Evolutionary conservation across 2,329 filamentous ascomycete species (phyloP).

Genomic region (Botrytis fabae): DNA sequence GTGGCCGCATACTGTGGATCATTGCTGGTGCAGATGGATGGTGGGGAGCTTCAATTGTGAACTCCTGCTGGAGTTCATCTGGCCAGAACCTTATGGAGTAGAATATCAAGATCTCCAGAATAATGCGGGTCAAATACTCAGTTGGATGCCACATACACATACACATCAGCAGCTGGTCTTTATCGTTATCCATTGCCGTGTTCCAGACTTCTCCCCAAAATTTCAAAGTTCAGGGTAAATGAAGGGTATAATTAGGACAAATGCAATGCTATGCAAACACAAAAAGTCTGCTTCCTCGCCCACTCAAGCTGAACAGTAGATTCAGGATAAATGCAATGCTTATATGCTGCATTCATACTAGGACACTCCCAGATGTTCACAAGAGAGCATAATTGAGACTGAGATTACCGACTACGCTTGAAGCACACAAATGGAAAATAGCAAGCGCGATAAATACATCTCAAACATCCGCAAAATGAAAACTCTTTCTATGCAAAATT

Average conservation of each 20-base stretch:
- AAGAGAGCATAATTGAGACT: background rate
- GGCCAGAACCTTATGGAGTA: background rate
- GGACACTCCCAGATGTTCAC: background rate
- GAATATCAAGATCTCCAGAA: background rate
- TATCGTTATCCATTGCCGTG: background rate
- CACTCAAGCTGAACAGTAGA: background rate
- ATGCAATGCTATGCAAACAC: background rate
- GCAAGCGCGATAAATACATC: background rate
- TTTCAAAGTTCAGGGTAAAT: background rate
- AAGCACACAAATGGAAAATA: background rate
- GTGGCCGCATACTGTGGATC: background rate
- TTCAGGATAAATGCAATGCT: slow-evolving; percentile 1
- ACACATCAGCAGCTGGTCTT: background rate
- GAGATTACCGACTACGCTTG: background rate
- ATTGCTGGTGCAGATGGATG: background rate
- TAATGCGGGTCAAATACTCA: background rate
- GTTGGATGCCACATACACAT: background rate
- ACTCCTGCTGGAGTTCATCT: background rate
- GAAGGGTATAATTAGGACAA: background rate
- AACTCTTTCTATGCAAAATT: background rate
- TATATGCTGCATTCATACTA: background rate
- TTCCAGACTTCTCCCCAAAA: background rate
- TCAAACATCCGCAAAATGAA: background rate
- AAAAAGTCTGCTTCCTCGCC: background rate
- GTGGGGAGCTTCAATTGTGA: background rate